Evolutionary conservation across 495 filamentous ascomycete genomes (phyloP), one percentile per base, ranked within the genome.

Genomic region (Lentithecium fluviatile): DNA sequence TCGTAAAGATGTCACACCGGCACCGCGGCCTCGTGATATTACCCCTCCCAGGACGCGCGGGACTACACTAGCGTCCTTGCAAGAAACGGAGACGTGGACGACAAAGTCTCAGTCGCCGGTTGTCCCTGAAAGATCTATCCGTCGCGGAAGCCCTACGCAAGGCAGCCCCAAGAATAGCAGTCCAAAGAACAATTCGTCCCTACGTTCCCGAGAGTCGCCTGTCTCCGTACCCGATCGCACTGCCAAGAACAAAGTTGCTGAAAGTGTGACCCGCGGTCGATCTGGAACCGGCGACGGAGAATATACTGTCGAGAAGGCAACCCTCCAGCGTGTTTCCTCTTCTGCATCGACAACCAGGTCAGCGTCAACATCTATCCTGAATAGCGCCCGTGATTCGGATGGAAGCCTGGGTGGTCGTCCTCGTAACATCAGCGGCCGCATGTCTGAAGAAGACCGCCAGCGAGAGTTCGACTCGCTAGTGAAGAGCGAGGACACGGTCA

Each of bases 401-500:
- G 21, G 42, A 13, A 68, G 65, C 38, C 23, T 64, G 13, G 38
- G 45, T 36, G 25, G 55, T 20, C 60, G 60, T 1, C 56, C 65
- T 46, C 55, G 60, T 23, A 56, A 51, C 20, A 26, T 68, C 13
- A 67, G 64, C 42, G 48, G 43, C 12, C 51, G 71, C 56, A 65
- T 68, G 45, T 75, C 71, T 47, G 64, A 74, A 56, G 74, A 78
- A 19, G 76, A 78, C 77, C 40, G 80, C 80, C 36, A 80, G 79
- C 53, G 78, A 74, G 51, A 75, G 47, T 91, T 98, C 72, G 94
- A 98, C 67, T 83, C 92, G 63, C 79, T 97, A 36, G 94, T 98
- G 58, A 85, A 88, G 37, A 91, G 91, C 72, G 85, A 91, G 56
- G 86, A 95, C 70, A 97, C 94, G 1, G 86, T 98, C 45, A 91